These are phyloP conservation scores for Cyclospora cayetanensis DNA, from an alignment of 169 alveolate species.

Conservation along the genomic window DNA sequence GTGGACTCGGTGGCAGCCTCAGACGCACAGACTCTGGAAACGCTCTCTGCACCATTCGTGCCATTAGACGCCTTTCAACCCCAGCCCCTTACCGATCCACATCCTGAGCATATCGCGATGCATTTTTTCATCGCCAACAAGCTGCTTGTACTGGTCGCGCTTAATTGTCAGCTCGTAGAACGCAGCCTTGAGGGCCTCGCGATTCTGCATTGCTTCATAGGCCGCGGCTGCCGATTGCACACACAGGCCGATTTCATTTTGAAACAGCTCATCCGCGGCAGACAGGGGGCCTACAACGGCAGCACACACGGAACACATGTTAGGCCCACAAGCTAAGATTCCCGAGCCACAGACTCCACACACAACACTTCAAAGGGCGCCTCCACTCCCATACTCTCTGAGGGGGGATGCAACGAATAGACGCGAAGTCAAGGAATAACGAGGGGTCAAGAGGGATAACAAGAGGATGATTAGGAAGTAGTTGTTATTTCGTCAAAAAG, in stretches of 20 bases:
- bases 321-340: slow-evolving; percentile 37
- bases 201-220: slow-evolving; percentile 81
- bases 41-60: background rate
- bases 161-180: slow-evolving; percentile 86
- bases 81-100: slow-evolving; percentile 57
- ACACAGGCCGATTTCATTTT: slow-evolving; percentile 85
- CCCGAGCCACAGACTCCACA: background rate
- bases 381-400: background rate
- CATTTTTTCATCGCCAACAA: slow-evolving; percentile 73
- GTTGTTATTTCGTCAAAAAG: too few species aligned
- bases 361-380: background rate
- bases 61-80: background rate
- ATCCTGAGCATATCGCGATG: slow-evolving; percentile 63
- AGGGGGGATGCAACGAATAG: background rate
- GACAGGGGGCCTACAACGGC: slow-evolving; percentile 33
- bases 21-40: background rate
- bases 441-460: background rate
- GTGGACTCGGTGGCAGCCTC: too few species aligned
- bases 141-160: slow-evolving; percentile 80
- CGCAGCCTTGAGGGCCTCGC: slow-evolving; percentile 90
- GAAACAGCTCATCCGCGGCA: slow-evolving; percentile 83
- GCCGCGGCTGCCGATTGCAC: slow-evolving; percentile 82
- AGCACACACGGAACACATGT: background rate
- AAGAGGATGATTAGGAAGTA: background rate
- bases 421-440: background rate